Evolutionary conservation across 805 yeast species (phyloP).

Genomic region (Ogataea nitratoaversa): DNA sequence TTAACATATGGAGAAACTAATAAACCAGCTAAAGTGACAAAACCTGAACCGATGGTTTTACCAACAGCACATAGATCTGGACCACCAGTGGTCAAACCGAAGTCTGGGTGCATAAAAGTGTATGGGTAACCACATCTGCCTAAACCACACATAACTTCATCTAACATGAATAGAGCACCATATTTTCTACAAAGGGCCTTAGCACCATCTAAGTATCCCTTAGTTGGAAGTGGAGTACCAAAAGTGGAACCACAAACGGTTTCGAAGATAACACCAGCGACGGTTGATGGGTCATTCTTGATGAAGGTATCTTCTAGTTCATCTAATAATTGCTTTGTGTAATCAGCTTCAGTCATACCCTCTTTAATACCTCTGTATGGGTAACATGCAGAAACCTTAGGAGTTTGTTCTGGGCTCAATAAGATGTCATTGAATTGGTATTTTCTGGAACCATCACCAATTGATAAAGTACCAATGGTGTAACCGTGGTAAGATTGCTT

Average conservation of each 20-base stretch:
- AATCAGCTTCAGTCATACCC: constrained; percentile 38
- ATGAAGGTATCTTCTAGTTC: constrained; percentile 40
- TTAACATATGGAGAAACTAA: constrained; percentile 38
- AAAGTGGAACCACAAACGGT: constrained; percentile 44
- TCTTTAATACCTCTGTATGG: constrained; percentile 29
- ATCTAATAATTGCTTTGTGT: constrained; percentile 33
- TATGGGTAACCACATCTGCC: constrained; percentile 42
- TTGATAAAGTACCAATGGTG: constrained; percentile 41
- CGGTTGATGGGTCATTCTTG: constrained; percentile 40
- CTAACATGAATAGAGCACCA: constrained; percentile 45
- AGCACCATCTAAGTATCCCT: constrained; percentile 44
- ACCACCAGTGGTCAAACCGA: constrained; percentile 36
- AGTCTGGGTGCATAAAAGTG: constrained; percentile 45
- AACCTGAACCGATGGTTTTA: constrained; percentile 47
- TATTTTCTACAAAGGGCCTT: constrained; percentile 47
- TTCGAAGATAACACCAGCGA: constrained; percentile 41
- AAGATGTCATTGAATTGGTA: constrained; percentile 29
- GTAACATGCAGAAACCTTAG: constrained; percentile 30
- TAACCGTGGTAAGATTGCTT: constrained; percentile 46
- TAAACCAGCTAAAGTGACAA: constrained; percentile 45
- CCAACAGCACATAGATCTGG: constrained; percentile 50
- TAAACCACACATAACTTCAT: constrained; percentile 57
- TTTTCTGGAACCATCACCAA: constrained; percentile 36
- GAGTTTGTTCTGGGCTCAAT: constrained; percentile 20
- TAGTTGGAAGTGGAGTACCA: constrained; percentile 42